Conservation (phyloP, 2,329 filamentous ascomycete species). For the Epichloe glyceriae region DNA sequence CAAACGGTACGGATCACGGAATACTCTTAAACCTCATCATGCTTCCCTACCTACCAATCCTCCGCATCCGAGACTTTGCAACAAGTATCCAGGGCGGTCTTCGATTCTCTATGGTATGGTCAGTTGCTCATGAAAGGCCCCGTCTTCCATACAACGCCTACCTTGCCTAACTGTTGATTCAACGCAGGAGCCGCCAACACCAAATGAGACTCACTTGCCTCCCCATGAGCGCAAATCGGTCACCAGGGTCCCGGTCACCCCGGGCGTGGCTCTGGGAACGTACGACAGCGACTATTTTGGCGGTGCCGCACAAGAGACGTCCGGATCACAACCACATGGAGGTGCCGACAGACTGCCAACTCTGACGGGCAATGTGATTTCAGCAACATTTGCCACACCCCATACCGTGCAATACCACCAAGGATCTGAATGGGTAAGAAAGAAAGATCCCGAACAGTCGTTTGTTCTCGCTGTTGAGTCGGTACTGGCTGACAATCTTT, state of each 20-base stretch:
- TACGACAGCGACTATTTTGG: constrained; percentile 5
- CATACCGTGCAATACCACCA: neutral
- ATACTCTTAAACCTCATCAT: neutral
- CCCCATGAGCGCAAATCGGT: constrained; percentile 3
- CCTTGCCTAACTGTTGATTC: neutral
- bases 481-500: neutral
- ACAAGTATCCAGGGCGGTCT: neutral
- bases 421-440: constrained; percentile 2
- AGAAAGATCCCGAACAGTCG: neutral
- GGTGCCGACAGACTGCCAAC: neutral
- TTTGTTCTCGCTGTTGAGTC: too few relatives aligned
- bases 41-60: neutral
- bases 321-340: neutral
- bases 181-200: neutral
- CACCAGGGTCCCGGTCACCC: constrained; percentile 4
- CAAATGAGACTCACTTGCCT: constrained; percentile 3
- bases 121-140: neutral
- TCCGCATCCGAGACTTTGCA: neutral
- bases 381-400: constrained; percentile 4
- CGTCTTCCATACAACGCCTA: neutral
- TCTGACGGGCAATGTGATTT: neutral
- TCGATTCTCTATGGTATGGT: neutral
- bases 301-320: neutral
- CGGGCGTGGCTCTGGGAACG: constrained; percentile 4
- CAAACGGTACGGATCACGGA: neutral